Percentiles rank a stretch among this genome's conserved stretches.
These are phyloP conservation scores for Balakata baccata DNA, from an alignment of 345 rosid genomes.

Conservation along the genomic window DNA sequence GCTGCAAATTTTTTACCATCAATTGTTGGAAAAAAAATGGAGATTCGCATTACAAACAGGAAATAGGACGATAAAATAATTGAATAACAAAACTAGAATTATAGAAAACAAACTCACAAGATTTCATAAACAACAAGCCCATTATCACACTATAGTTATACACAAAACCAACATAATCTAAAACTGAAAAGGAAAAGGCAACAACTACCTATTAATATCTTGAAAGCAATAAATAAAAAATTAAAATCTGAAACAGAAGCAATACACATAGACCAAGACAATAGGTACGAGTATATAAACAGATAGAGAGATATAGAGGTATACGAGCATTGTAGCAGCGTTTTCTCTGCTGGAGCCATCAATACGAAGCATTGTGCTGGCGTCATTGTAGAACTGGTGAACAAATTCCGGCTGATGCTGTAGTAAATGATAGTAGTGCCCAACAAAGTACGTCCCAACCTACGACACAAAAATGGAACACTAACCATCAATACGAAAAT, in stretches of 20 bases:
- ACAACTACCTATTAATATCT: not conserved
- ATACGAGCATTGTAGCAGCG: conserved; percentile 44
- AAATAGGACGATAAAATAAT: not conserved
- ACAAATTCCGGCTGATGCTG: conserved; percentile 42
- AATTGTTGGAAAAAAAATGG: not conserved
- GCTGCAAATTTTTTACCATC: not conserved
- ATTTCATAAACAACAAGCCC: not conserved
- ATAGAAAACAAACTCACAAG: not conserved
- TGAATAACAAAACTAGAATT: not conserved
- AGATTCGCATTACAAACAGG: not conserved
- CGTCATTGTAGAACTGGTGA: conserved; percentile 45
- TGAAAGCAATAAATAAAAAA: not conserved
- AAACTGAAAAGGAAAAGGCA: too few species aligned
- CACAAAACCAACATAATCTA: not conserved
- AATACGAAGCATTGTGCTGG: conserved; percentile 47
- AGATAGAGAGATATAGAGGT: not conserved
- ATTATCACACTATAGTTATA: not conserved
- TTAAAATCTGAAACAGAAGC: not conserved
- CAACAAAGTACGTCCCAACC: conserved; percentile 56
- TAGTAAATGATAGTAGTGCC: conserved; percentile 45
- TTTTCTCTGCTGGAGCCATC: conserved; percentile 40
- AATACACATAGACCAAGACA: not conserved
- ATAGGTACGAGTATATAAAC: not conserved
- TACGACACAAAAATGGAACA: not conserved
- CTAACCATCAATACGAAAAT: not conserved